phyloP scores from a whole-genome alignment of 2,329 filamentous ascomycete species.

The Venturia asperata region DNA sequence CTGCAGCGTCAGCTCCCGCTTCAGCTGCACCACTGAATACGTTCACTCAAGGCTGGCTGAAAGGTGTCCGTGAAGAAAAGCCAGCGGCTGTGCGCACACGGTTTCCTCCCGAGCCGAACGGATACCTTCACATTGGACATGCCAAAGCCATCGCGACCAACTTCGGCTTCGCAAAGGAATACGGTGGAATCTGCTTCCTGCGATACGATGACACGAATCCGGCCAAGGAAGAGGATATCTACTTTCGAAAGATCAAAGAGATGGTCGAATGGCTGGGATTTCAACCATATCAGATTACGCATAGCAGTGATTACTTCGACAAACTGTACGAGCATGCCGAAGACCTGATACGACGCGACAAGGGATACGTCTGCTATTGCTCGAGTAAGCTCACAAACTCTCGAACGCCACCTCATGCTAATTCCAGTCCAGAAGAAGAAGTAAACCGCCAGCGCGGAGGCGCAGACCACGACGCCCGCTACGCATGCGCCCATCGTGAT shows the following conservation, averaged over 20 bases:
- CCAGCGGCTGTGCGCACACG: constrained; percentile 41
- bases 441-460: constrained; percentile 84
- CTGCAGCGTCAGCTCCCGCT: constrained; percentile 25
- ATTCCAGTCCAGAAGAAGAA: constrained; percentile 53
- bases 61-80: constrained; percentile 45
- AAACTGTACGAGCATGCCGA: constrained; percentile 83
- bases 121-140: constrained; percentile 88
- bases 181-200: constrained; percentile 69
- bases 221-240: constrained; percentile 82
- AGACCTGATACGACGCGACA: constrained; percentile 65
- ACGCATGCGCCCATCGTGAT: constrained; percentile 72
- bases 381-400: constrained; percentile 39
- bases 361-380: constrained; percentile 81
- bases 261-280: constrained; percentile 85
- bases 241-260: constrained; percentile 82
- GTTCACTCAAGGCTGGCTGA: constrained; percentile 45
- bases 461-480: constrained; percentile 61
- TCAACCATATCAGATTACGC: constrained; percentile 68
- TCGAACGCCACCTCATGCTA: constrained; percentile 22
- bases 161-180: constrained; percentile 84
- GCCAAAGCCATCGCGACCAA: constrained; percentile 94
- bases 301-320: constrained; percentile 87
- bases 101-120: constrained; percentile 65
- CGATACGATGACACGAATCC: constrained; percentile 96
- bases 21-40: constrained; percentile 31